Evolutionary conservation across 78 protist genomes (phyloP).

Genomic region (Speleostelium caveatum): DNA sequence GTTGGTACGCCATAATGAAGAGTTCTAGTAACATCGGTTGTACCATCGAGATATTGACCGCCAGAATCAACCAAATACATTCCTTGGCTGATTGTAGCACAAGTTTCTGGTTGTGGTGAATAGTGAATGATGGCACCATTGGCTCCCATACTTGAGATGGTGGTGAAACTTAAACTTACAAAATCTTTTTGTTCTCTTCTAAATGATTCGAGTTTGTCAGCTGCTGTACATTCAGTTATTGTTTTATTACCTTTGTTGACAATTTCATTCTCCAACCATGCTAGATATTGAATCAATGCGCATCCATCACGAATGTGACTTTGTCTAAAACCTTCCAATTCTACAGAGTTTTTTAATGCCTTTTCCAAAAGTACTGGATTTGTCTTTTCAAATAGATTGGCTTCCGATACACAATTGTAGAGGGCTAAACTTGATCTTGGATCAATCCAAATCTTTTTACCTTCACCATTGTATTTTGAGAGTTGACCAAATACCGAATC

Average conservation of each 20-base stretch:
- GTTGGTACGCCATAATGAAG: slow-evolving; percentile 90
- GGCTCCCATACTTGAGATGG: slow-evolving; percentile 87
- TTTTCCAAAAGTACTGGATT: slow-evolving; percentile 82
- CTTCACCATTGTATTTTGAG: background rate
- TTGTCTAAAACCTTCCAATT: slow-evolving; percentile 87
- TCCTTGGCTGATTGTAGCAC: slow-evolving; percentile 2
- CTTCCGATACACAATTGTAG: slow-evolving; percentile 19
- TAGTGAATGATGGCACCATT: slow-evolving; percentile 97
- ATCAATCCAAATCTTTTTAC: slow-evolving; percentile 66
- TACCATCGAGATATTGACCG: slow-evolving; percentile 95
- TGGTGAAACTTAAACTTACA: slow-evolving; percentile 64
- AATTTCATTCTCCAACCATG: slow-evolving; percentile 86
- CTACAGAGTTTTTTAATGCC: slow-evolving; percentile 90
- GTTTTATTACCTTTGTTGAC: background rate
- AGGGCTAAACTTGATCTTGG: slow-evolving; percentile 75
- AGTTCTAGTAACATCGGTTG: slow-evolving; percentile 98
- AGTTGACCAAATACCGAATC: background rate
- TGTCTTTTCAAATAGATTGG: slow-evolving; percentile 7
- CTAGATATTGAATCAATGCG: slow-evolving; percentile 84
- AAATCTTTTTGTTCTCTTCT: slow-evolving; percentile 73
- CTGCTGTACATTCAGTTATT: slow-evolving; percentile 50
- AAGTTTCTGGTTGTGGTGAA: slow-evolving; percentile 60
- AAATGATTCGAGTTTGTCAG: slow-evolving; percentile 67
- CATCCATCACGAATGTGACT: slow-evolving; percentile 89
- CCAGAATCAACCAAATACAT: slow-evolving; percentile 92